phyloP scores from a whole-genome alignment of 768 basidiomycete species.

The Galerina marginata region DNA sequence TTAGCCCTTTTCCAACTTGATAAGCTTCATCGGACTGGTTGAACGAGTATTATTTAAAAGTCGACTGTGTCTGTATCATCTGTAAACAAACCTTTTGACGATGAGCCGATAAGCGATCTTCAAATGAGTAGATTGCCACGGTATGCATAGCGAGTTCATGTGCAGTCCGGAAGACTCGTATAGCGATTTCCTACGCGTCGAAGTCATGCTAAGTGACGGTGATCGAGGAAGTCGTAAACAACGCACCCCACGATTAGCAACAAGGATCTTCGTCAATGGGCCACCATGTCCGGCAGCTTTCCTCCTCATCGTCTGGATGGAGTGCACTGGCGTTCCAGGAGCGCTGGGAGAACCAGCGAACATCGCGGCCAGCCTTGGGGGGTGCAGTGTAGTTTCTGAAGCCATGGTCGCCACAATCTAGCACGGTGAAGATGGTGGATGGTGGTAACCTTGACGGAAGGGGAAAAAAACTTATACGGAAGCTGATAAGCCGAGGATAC shows the following conservation, averaged over 20 bases:
- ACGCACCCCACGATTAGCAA: slow-evolving; percentile 89
- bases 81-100: slow-evolving; percentile 80
- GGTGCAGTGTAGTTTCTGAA: slow-evolving; percentile 58
- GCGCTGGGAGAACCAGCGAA: slow-evolving; percentile 78
- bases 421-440: slow-evolving; percentile 5
- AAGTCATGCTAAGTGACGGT: slow-evolving; percentile 15
- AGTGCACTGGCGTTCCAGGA: slow-evolving; percentile 87
- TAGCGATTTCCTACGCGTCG: slow-evolving; percentile 86
- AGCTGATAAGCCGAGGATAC: slow-evolving; percentile 7
- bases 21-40: slow-evolving; percentile 96
- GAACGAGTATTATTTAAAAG: slow-evolving; percentile 29
- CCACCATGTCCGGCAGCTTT: slow-evolving; percentile 92
- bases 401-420: slow-evolving; percentile 43
- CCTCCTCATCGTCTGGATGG: slow-evolving; percentile 88
- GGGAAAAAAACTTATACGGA: slow-evolving; percentile 16
- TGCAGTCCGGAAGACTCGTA: slow-evolving; percentile 96
- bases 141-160: slow-evolving; percentile 99
- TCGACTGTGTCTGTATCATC: slow-evolving; percentile 5
- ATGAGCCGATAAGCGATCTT: slow-evolving; percentile 96
- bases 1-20: slow-evolving; percentile 94
- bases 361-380: slow-evolving; percentile 73
- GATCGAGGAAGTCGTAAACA: slow-evolving; percentile 9
- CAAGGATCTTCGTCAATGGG: slow-evolving; percentile 89
- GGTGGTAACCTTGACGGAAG: slow-evolving; percentile 2
- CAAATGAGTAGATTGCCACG: slow-evolving; percentile 97